Evolutionary conservation across 2,329 filamentous ascomycete genomes (phyloP).

Genomic region (Penicillium sp.): DNA sequence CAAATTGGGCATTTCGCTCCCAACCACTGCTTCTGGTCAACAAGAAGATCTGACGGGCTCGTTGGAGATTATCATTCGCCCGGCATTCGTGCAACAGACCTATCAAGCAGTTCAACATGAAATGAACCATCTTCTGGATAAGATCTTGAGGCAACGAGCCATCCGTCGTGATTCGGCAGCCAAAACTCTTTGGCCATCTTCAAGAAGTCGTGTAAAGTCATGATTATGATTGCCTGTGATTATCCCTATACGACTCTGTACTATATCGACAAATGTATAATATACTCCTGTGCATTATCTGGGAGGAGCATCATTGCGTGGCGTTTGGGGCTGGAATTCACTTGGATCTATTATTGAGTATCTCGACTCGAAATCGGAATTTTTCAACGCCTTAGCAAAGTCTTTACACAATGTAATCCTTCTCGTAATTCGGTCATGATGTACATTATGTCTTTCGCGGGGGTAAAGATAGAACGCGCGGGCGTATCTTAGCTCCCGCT

Average conservation of each 20-base stretch:
- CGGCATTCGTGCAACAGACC: slow-evolving; percentile 17
- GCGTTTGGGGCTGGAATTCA: slow-evolving; percentile 5
- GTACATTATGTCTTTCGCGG: too few species aligned
- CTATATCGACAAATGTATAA: slow-evolving; percentile 1
- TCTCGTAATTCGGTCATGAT: too few species aligned
- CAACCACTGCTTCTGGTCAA: background rate
- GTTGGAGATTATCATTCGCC: slow-evolving; percentile 30
- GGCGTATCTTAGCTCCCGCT: slow-evolving; percentile 21
- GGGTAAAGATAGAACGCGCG: slow-evolving; percentile 22
- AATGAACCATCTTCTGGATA: slow-evolving; percentile 9
- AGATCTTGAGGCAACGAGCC: slow-evolving; percentile 11
- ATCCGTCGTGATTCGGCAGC: background rate
- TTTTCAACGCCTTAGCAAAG: too few species aligned
- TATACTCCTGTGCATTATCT: slow-evolving; percentile 10
- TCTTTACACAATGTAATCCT: too few species aligned
- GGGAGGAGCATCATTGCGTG: slow-evolving; percentile 6
- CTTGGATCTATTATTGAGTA: slow-evolving; percentile 1
- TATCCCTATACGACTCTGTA: background rate
- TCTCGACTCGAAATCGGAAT: slow-evolving; percentile 3
- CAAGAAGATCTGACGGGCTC: slow-evolving; percentile 35
- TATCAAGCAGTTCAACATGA: slow-evolving; percentile 27
- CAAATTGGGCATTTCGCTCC: slow-evolving; percentile 22
- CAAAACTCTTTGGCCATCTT: too few species aligned
- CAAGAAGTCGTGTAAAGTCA: background rate
- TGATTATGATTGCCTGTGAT: background rate